Conservation (phyloP, 805 yeast species). For the Saturnispora serradocipensis region DNA sequence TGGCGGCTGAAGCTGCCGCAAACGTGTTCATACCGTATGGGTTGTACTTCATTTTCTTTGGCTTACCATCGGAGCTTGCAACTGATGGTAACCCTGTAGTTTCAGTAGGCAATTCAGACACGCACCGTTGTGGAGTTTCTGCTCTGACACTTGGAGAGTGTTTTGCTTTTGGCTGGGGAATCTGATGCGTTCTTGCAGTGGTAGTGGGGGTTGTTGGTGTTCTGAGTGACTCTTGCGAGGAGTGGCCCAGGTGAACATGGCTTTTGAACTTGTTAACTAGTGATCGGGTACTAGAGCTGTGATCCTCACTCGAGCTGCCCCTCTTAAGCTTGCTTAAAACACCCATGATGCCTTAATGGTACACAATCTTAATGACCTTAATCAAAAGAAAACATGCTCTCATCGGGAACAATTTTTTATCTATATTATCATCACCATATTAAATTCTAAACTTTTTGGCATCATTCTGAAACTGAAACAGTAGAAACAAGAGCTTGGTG, state of each 20-base stretch:
- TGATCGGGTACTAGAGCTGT: neutral
- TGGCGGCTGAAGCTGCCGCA: neutral
- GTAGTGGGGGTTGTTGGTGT: neutral
- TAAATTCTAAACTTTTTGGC: neutral
- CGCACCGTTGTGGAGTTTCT: constrained; percentile 1
- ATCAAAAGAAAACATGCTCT: neutral
- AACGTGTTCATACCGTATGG: constrained; percentile 44
- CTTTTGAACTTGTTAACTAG: neutral
- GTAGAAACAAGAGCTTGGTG: neutral
- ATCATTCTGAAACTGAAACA: neutral
- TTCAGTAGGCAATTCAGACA: constrained; percentile 5
- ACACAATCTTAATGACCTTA: neutral
- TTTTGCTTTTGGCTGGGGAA: neutral
- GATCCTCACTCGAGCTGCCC: neutral
- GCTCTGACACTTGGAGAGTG: neutral
- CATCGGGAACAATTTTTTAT: neutral
- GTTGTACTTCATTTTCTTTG: constrained; percentile 44
- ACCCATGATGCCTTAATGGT: neutral
- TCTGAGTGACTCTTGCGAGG: neutral
- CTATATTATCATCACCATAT: neutral
- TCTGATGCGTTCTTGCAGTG: neutral
- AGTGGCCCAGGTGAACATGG: constrained; percentile 2
- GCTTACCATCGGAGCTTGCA: constrained; percentile 16
- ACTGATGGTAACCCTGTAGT: constrained; percentile 25
- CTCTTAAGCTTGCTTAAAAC: constrained; percentile 5